phyloP scores from a whole-genome alignment of 1,139 yeast species.

The Geotrichum phurueaensis region DNA sequence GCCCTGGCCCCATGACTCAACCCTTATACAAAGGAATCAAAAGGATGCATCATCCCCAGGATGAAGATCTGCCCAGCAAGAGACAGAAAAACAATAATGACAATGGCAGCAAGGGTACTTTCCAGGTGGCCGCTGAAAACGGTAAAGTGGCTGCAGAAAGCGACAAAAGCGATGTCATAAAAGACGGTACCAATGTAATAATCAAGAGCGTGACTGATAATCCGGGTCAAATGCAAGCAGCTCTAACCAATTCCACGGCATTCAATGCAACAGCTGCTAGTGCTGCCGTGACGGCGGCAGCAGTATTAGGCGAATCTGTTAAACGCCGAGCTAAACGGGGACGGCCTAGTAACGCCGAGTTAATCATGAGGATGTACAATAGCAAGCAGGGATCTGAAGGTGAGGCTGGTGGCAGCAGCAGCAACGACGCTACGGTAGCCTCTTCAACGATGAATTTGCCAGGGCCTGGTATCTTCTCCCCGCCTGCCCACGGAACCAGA shows the following conservation, averaged over 20 bases:
- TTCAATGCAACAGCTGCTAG: neutral
- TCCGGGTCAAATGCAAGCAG: neutral
- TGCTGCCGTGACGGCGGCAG: neutral
- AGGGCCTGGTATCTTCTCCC: neutral
- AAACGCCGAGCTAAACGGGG: neutral
- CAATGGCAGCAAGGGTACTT: neutral
- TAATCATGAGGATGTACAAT: slow-evolving; percentile 17
- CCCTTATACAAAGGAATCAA: slow-evolving; percentile 3
- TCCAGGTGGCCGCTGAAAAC: neutral
- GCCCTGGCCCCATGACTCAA: slow-evolving; percentile 6
- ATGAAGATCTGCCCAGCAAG: neutral
- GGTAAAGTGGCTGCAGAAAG: neutral
- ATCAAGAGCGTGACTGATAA: neutral
- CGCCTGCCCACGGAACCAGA: neutral
- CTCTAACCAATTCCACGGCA: neutral
- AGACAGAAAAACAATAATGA: neutral
- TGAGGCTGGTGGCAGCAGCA: slow-evolving; percentile 13
- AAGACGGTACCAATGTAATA: neutral
- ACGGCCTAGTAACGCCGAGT: slow-evolving; percentile 8
- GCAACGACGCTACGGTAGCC: neutral
- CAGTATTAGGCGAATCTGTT: neutral
- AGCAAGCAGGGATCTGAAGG: slow-evolving; percentile 20
- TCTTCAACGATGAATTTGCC: neutral
- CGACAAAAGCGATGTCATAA: neutral
- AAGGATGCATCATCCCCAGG: neutral